Evolutionary conservation across 129 eudicot genomes (phyloP), one percentile per base, ranked within the genome.

Genomic region (Rutidosis leptorrhynchoides): DNA sequence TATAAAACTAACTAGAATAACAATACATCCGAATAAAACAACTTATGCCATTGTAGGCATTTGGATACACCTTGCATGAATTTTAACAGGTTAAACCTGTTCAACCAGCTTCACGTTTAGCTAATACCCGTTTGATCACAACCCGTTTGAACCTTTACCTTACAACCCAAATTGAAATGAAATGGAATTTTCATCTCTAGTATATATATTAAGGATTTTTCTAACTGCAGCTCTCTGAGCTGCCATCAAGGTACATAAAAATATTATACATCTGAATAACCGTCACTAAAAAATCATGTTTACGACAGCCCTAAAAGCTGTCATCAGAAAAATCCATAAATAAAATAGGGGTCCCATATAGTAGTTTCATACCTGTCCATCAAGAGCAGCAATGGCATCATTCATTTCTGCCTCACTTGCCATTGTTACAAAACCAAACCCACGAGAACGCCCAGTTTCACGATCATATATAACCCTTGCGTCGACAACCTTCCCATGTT

Each of bases 401-500:
- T 85, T 79, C 70, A 79, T 49, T 40, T 85, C 91, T n/a, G 83
- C 4, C 74, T 85, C 91, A 37, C 79, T 76, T 17, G 80, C 76
- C 87, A 85, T 76, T 7, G 83, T 76, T 28, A 85, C 87, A 71
- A 85, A 85, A 30, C 85, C 91, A 70, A 85, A 85, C 20, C 91
- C 91, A 52, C 91, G 87, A 70, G 91, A 85, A 55, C 83, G 87
- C 14, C 85, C 87, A 17, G 74, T 79, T 48, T 85, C 91, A 65
- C 87, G 76, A 62, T 85, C 87, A 70, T 37, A 82, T 40, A 85
- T 82, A 35, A 85, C 87, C 35, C 75, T 58, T 45, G 87, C 91
- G 32, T 80, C 83, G 11, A 79, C 71, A 56, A 85, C 91, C 69
- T 79, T 73, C 45, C 91, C 91, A 29, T 82, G 79, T 70, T 85